These are phyloP conservation scores for Dendryphion nanum DNA, from an alignment of 2,329 filamentous ascomycete genomes.

Conservation along the genomic window DNA sequence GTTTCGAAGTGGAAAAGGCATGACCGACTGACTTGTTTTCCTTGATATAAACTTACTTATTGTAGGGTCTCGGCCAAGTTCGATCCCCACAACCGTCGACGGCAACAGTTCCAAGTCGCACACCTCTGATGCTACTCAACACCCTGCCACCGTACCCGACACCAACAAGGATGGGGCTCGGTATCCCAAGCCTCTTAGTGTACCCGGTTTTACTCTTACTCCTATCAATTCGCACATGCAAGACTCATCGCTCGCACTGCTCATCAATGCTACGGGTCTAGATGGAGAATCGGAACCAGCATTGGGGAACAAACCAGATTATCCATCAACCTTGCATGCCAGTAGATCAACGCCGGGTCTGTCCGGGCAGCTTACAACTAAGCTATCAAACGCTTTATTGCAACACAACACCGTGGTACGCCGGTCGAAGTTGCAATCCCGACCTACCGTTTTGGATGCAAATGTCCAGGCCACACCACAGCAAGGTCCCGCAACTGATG, in stretches of 20 bases:
- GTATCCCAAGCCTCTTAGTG: not conserved
- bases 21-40: not conserved
- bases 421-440: slow-evolving; percentile 25
- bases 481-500: slow-evolving; percentile 11
- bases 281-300: slow-evolving; percentile 37
- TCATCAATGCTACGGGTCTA: slow-evolving; percentile 26
- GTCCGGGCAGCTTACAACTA: slow-evolving; percentile 22
- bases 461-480: slow-evolving; percentile 3
- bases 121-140: not conserved
- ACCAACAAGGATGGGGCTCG: not conserved
- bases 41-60: not conserved
- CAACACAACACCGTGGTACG: slow-evolving; percentile 33
- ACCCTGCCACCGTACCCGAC: not conserved
- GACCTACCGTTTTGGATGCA: slow-evolving; percentile 22
- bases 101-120: not conserved
- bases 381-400: slow-evolving; percentile 24
- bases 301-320: slow-evolving; percentile 9
- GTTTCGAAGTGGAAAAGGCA: slow-evolving; percentile 34
- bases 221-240: slow-evolving; percentile 3
- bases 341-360: slow-evolving; percentile 31
- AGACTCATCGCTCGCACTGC: slow-evolving; percentile 19
- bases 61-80: not conserved
- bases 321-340: slow-evolving; percentile 14
- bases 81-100: not conserved
- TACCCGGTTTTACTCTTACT: not conserved